Evolutionary conservation across 2,329 filamentous ascomycete genomes (phyloP).

Genomic region (Clonostachys byssicola): DNA sequence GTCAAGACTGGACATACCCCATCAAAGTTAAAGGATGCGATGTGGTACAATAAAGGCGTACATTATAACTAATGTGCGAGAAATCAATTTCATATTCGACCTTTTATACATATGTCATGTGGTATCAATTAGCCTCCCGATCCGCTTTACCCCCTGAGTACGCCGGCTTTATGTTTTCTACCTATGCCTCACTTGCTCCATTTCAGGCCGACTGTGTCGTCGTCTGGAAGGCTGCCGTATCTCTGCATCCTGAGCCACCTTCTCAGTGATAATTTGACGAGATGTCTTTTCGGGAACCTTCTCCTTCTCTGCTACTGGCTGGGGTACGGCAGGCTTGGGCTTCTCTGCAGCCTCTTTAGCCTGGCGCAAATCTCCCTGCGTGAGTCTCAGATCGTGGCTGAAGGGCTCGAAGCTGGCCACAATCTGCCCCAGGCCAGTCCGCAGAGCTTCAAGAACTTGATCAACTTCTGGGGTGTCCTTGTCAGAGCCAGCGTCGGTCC

Average conservation of each 20-base stretch:
- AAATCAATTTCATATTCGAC: too few species aligned
- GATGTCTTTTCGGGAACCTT: slow-evolving; percentile 5
- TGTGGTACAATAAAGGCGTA: too few species aligned
- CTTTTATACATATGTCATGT: background rate
- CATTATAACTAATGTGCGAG: too few species aligned
- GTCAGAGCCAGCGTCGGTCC: slow-evolving; percentile 67
- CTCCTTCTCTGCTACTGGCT: slow-evolving; percentile 2
- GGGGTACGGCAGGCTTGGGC: background rate
- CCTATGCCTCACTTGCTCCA: slow-evolving; percentile 15
- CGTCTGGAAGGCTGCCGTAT: background rate
- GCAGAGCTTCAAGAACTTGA: slow-evolving; percentile 60
- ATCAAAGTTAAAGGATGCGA: too few species aligned
- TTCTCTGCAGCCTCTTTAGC: slow-evolving; percentile 59
- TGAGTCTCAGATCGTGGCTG: slow-evolving; percentile 65
- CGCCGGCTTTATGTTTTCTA: background rate
- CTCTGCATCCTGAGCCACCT: slow-evolving; percentile 3
- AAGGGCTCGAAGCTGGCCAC: slow-evolving; percentile 72
- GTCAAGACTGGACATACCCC: too few species aligned
- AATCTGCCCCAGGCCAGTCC: slow-evolving; percentile 59
- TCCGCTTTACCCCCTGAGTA: too few species aligned
- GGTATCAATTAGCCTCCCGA: background rate
- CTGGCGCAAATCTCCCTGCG: slow-evolving; percentile 64
- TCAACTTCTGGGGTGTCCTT: slow-evolving; percentile 65
- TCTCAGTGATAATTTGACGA: background rate
- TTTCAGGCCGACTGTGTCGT: slow-evolving; percentile 12